These are phyloP conservation scores for Adansonia madagascariensis DNA, from an alignment of 441 rosid species.

Conservation along the genomic window DNA sequence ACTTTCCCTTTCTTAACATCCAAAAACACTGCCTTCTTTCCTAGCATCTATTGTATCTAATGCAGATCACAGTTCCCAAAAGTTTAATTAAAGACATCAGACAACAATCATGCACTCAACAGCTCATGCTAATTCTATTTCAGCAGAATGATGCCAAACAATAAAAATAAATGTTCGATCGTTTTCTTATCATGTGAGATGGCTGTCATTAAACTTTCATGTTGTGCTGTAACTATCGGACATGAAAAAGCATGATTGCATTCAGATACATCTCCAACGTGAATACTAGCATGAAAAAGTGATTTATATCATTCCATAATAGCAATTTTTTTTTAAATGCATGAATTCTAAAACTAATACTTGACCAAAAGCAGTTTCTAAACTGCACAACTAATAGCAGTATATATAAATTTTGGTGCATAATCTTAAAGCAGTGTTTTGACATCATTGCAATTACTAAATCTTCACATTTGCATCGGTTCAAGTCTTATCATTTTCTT, in stretches of 20 bases:
- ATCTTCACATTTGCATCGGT: too few relatives aligned
- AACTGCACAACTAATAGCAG: too few relatives aligned
- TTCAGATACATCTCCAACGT: too few relatives aligned
- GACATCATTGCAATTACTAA: too few relatives aligned
- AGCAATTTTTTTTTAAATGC: too few relatives aligned
- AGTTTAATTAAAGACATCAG: too few relatives aligned
- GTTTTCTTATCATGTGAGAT: background rate
- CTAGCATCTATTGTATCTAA: background rate
- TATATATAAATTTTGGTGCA: too few relatives aligned
- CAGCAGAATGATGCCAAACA: background rate
- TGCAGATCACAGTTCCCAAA: background rate
- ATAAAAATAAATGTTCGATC: background rate
- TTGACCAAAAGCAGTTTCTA: background rate
- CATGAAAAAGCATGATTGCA: background rate
- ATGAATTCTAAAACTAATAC: background rate
- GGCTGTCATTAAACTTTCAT: background rate
- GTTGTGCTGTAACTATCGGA: background rate
- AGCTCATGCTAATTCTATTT: background rate
- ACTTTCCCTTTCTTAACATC: background rate
- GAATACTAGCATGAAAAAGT: constrained; percentile 9
- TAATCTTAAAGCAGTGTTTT: too few relatives aligned
- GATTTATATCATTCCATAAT: background rate
- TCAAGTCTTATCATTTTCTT: too few relatives aligned
- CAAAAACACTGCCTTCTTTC: background rate
- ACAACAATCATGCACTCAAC: background rate